Percentiles rank a stretch among this genome's conserved stretches.
Conservation (phyloP, 352 stramenopile genomes). For the Pythium brachiatum region DNA sequence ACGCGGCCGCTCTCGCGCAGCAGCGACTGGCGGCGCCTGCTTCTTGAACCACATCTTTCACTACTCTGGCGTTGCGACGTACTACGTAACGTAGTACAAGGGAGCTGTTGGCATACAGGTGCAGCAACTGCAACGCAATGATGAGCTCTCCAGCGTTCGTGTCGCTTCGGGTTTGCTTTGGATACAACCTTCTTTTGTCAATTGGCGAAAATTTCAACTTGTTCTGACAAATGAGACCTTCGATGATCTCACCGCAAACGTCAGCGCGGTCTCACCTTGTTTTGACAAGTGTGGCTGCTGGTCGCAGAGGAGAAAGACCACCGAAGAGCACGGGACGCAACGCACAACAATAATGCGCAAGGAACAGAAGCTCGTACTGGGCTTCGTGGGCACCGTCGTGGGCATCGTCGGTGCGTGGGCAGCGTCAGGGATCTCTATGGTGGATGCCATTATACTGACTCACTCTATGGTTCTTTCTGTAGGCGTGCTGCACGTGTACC, state of each 20-base stretch:
- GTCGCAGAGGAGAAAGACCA: too few species aligned
- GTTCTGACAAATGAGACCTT: background rate
- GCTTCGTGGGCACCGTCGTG: constrained; percentile 29
- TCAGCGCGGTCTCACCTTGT: background rate
- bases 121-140: too few species aligned
- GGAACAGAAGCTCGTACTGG: constrained; percentile 33
- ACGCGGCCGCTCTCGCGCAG: constrained; percentile 5
- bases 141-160: too few species aligned
- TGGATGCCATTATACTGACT: too few species aligned
- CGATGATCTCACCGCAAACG: too few species aligned
- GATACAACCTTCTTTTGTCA: too few species aligned
- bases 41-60: constrained; percentile 1
- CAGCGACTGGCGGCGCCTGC: background rate
- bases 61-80: too few species aligned
- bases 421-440: background rate
- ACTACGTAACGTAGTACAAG: too few species aligned
- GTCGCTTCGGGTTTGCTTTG: too few species aligned
- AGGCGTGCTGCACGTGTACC: constrained; percentile 34
- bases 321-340: background rate
- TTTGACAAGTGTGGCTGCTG: background rate
- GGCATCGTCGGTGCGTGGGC: constrained; percentile 26
- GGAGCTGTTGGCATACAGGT: too few species aligned
- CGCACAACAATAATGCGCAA: constrained; percentile 25
- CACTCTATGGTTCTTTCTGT: background rate
- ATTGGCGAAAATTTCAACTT: too few species aligned